Percentiles rank a stretch among this genome's conserved stretches.
Conservation (phyloP, 2,329 filamentous ascomycete species). For the Botryotinia globosa region DNA sequence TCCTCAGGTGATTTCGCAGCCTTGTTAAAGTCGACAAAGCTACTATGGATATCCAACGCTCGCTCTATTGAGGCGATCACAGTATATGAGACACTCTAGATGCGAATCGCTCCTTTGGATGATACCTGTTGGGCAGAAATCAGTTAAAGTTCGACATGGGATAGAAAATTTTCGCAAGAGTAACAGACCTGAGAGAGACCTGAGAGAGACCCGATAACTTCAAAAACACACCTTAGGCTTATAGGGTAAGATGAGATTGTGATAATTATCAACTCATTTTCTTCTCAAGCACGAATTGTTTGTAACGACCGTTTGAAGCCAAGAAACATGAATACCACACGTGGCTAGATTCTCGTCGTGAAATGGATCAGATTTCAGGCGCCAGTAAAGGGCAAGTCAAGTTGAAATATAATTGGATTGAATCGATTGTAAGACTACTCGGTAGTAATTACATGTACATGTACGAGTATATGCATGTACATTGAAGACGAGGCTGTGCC, state of each 20-base stretch:
- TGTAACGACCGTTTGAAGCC: background rate
- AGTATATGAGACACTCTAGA: background rate
- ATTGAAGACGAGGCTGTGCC: conserved; percentile 2
- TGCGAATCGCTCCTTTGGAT: background rate
- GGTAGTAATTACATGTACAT: background rate
- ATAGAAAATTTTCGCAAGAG: background rate
- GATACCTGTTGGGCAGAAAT: conserved; percentile 7
- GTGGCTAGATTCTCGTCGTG: background rate
- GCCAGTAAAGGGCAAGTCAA: background rate
- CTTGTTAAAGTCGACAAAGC: background rate
- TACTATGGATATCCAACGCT: background rate
- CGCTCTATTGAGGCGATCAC: conserved; percentile 1
- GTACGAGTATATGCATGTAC: background rate
- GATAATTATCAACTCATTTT: background rate
- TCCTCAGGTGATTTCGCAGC: background rate
- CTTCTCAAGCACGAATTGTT: background rate
- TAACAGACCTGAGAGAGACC: conserved; percentile 10
- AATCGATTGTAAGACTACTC: background rate
- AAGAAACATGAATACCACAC: conserved; percentile 3
- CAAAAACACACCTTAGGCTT: background rate
- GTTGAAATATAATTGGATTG: background rate
- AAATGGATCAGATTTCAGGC: background rate
- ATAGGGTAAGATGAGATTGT: background rate
- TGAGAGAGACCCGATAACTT: conserved; percentile 6
- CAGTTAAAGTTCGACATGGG: background rate